Evolutionary conservation across 805 yeast species (phyloP).

Genomic region (Wickerhamiella musiphila): DNA sequence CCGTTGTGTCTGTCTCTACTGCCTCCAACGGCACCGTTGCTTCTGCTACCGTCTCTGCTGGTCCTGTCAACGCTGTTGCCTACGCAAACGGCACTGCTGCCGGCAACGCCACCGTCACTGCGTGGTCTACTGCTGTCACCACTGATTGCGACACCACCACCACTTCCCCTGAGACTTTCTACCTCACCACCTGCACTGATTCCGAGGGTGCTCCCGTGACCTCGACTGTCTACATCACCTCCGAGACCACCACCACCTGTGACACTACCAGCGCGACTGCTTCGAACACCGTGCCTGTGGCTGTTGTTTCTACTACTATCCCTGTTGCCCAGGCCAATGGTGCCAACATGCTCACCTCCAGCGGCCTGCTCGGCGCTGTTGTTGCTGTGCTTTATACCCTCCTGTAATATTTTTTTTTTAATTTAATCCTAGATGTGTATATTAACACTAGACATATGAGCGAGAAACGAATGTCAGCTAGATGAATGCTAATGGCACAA

Average conservation of each 20-base stretch:
- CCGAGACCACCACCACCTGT: background rate
- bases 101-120: background rate
- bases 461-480: too few species aligned
- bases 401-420: too few species aligned
- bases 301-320: conserved; percentile 7
- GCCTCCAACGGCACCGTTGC: background rate
- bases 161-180: background rate
- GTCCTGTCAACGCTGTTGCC: background rate
- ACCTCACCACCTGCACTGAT: background rate
- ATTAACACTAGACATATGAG: too few species aligned
- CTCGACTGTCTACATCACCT: background rate
- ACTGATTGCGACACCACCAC: background rate
- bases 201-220: conserved; percentile 3
- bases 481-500: too few species aligned
- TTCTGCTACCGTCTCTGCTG: background rate
- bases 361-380: too few species aligned
- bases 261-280: background rate
- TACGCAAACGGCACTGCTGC: background rate
- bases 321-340: too few species aligned
- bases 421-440: too few species aligned
- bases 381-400: too few species aligned
- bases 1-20: conserved; percentile 7
- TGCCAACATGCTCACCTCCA: too few species aligned
- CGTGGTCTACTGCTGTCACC: background rate
- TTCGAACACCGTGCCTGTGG: conserved; percentile 4